These are phyloP conservation scores for Agroathelia rolfsii DNA, from an alignment of 1,284 basidiomycete species.

Conservation along the genomic window DNA sequence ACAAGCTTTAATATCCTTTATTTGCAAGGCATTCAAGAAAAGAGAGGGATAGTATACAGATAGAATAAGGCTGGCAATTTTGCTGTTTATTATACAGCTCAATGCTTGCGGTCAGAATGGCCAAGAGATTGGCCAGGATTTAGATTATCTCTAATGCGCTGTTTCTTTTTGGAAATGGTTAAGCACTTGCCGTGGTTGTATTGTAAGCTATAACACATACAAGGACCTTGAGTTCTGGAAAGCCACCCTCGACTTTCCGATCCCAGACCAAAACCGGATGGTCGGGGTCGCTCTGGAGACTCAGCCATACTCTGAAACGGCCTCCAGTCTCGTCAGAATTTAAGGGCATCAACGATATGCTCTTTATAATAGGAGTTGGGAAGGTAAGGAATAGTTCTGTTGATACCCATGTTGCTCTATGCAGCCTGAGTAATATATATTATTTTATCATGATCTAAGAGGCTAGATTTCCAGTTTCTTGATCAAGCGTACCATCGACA, in stretches of 20 bases:
- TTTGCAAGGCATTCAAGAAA: too few relatives aligned
- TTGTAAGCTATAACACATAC: conserved; percentile 31
- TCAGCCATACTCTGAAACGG: conserved; percentile 82
- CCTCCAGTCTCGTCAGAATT: conserved; percentile 78
- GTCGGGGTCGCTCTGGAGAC: conserved; percentile 26
- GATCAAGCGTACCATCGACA: conserved; percentile 64
- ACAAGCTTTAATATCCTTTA: too few relatives aligned
- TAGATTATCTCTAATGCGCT: conserved; percentile 72
- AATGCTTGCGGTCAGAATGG: conserved; percentile 82
- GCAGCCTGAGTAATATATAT: conserved; percentile 44
- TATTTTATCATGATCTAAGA: conserved; percentile 4
- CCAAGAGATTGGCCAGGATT: conserved; percentile 74
- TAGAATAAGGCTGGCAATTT: too few relatives aligned
- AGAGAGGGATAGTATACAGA: too few relatives aligned
- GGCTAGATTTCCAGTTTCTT: conserved; percentile 3
- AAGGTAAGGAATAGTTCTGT: conserved; percentile 88
- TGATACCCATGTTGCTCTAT: conserved; percentile 80
- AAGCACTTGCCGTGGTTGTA: conserved; percentile 1
- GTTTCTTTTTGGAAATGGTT: conserved; percentile 48
- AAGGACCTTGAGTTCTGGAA: conserved; percentile 81
- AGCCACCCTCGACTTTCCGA: conserved; percentile 78
- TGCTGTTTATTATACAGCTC: too few relatives aligned
- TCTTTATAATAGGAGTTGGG: conserved; percentile 57
- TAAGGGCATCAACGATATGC: conserved; percentile 65
- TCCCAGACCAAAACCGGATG: conserved; percentile 56